Percentiles rank a stretch among this genome's conserved stretches.
Conservation (phyloP, 2,329 filamentous ascomycete species). For the Pestalotiopsis sp. region DNA sequence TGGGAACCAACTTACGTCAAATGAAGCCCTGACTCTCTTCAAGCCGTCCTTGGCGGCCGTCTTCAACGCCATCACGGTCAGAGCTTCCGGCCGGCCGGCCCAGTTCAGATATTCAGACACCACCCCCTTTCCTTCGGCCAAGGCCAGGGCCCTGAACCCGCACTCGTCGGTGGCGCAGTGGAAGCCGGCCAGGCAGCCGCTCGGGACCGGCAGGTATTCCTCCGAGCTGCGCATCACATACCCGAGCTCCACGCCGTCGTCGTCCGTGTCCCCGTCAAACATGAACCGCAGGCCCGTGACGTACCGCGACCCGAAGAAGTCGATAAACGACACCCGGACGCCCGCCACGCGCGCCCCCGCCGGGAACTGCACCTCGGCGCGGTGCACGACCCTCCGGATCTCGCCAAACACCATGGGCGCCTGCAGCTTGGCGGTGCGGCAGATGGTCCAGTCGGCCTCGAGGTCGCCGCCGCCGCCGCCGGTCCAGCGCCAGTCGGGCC, state of each 20-base stretch:
- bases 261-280: slow-evolving; percentile 9
- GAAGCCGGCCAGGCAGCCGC: slow-evolving; percentile 23
- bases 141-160: slow-evolving; percentile 24
- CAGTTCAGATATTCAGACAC: slow-evolving; percentile 23
- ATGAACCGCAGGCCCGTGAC: slow-evolving; percentile 26
- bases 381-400: slow-evolving; percentile 13
- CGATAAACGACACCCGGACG: slow-evolving; percentile 23
- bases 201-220: slow-evolving; percentile 18
- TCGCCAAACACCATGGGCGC: slow-evolving; percentile 19
- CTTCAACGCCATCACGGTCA: slow-evolving; percentile 17
- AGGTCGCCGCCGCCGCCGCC: neutral
- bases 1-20: slow-evolving; percentile 32
- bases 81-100: slow-evolving; percentile 19
- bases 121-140: slow-evolving; percentile 19
- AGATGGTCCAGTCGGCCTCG: slow-evolving; percentile 17
- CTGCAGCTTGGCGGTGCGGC: slow-evolving; percentile 16
- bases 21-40: slow-evolving; percentile 22
- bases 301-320: slow-evolving; percentile 24
- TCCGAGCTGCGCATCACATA: slow-evolving; percentile 21
- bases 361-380: slow-evolving; percentile 23
- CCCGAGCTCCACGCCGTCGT: slow-evolving; percentile 23
- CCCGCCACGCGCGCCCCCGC: slow-evolving; percentile 13
- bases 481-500: slow-evolving; percentile 13
- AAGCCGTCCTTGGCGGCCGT: slow-evolving; percentile 8
- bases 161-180: slow-evolving; percentile 21